Evolutionary conservation across 371 early-diverging fungal species (phyloP).

Genomic region (Dichotomocladium elegans): DNA sequence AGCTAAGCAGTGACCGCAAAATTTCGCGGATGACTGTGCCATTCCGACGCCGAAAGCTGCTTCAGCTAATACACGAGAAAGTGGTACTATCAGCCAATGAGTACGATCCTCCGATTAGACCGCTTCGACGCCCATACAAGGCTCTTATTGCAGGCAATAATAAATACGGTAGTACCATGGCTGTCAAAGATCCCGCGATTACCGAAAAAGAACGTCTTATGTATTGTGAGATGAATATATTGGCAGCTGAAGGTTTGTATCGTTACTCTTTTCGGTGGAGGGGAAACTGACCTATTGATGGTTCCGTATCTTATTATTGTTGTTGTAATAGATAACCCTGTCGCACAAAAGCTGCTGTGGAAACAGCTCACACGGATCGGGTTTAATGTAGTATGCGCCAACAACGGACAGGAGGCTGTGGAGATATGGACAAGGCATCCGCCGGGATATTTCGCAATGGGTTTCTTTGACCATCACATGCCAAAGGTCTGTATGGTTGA

Average conservation of each 20-base stretch:
- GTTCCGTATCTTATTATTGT: too few relatives aligned
- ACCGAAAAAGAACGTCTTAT: slow-evolving; percentile 24
- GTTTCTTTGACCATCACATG: slow-evolving; percentile 49
- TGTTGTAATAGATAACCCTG: slow-evolving; percentile 27
- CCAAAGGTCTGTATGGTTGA: slow-evolving; percentile 13
- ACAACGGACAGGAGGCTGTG: slow-evolving; percentile 40
- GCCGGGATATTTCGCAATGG: slow-evolving; percentile 29
- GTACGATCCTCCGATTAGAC: neutral
- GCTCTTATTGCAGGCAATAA: too few relatives aligned
- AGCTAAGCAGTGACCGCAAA: neutral
- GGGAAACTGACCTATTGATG: neutral
- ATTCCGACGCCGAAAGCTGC: slow-evolving; percentile 45
- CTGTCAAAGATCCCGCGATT: too few relatives aligned
- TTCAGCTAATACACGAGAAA: slow-evolving; percentile 22
- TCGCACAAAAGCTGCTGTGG: slow-evolving; percentile 36
- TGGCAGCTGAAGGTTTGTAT: slow-evolving; percentile 30
- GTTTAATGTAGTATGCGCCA: slow-evolving; percentile 38
- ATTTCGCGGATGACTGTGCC: slow-evolving; percentile 52
- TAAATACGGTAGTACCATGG: too few relatives aligned
- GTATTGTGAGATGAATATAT: slow-evolving; percentile 30
- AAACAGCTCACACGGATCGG: slow-evolving; percentile 41
- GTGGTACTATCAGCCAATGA: neutral
- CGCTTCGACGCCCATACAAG: neutral
- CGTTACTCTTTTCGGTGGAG: neutral
- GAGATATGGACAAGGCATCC: slow-evolving; percentile 26